A percentile compares a stretch with the other conserved stretches of the same genome.
Conservation (phyloP, 345 rosid genomes). For the Triadica sebifera region DNA sequence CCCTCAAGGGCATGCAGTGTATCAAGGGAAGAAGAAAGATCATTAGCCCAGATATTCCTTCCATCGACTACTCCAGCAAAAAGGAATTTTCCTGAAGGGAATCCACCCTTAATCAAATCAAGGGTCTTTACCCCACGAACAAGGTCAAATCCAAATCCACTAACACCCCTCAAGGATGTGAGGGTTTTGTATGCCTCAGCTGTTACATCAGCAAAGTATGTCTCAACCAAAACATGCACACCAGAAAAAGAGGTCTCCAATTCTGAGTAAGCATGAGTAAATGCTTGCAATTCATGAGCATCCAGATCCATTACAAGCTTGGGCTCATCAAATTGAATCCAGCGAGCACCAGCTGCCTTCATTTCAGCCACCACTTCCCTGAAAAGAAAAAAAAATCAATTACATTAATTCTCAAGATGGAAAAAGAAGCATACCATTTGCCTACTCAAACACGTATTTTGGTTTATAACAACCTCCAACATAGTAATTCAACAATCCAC, state of each 20-base stretch:
- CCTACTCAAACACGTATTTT: neutral
- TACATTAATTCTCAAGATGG: neutral
- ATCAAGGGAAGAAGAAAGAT: constrained; percentile 73
- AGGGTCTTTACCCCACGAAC: constrained; percentile 81
- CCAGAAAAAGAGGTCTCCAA: constrained; percentile 80
- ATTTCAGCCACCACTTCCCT: constrained; percentile 90
- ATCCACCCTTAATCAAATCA: constrained; percentile 74
- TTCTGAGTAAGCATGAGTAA: constrained; percentile 71
- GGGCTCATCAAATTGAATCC: constrained; percentile 97
- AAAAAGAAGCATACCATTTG: neutral
- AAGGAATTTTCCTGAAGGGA: constrained; percentile 80
- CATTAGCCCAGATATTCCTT: constrained; percentile 98
- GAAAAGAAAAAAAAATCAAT: constrained; percentile 15
- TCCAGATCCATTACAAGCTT: constrained; percentile 88
- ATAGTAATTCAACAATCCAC: neutral
- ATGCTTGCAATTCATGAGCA: constrained; percentile 67
- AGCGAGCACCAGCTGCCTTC: constrained; percentile 88
- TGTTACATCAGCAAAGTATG: constrained; percentile 90
- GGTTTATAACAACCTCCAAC: neutral
- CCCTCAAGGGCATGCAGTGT: constrained; percentile 58
- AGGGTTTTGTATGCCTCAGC: constrained; percentile 79
- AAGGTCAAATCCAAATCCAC: constrained; percentile 82
- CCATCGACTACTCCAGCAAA: constrained; percentile 98
- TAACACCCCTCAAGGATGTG: constrained; percentile 79
- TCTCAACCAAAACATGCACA: constrained; percentile 77